These are phyloP conservation scores for Pseudogymnoascus sp. DNA, from an alignment of 2,329 filamentous ascomycete genomes.

Conservation along the genomic window DNA sequence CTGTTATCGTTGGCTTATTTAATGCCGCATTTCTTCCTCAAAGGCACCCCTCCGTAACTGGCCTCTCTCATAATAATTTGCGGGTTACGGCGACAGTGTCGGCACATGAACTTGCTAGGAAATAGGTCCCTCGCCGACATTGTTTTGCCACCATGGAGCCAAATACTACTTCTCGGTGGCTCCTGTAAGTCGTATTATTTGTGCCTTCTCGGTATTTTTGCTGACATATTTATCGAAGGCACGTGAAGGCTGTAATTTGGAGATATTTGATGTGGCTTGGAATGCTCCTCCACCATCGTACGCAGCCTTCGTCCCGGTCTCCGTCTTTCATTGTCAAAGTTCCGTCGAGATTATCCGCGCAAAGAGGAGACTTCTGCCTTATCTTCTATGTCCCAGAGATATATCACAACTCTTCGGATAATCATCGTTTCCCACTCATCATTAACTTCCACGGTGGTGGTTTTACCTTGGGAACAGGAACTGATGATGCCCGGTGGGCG, in stretches of 20 bases:
- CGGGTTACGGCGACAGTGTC: no score
- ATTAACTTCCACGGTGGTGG: constrained; percentile 63
- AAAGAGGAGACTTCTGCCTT: constrained; percentile 30
- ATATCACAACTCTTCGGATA: constrained; percentile 28
- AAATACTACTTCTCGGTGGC: not conserved
- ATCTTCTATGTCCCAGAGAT: constrained; percentile 37
- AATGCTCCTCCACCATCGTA: constrained; percentile 29
- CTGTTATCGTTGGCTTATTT: not conserved
- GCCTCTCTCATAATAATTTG: not conserved
- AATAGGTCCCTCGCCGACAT: not conserved
- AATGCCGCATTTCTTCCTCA: not conserved
- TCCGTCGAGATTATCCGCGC: constrained; percentile 25
- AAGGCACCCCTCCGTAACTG: not conserved
- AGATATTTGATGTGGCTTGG: constrained; percentile 29
- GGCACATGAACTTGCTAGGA: not conserved
- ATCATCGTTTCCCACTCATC: constrained; percentile 41
- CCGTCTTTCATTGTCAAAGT: constrained; percentile 28
- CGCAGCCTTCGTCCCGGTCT: constrained; percentile 24
- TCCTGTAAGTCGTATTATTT: not conserved
- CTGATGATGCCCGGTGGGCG: constrained; percentile 56
- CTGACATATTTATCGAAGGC: not conserved
- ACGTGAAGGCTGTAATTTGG: constrained; percentile 29
- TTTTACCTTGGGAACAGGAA: constrained; percentile 55
- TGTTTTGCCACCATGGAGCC: not conserved
- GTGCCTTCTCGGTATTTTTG: not conserved